Conservation (phyloP, 305 asterid genomes). For the Fraxinus angustifolia region DNA sequence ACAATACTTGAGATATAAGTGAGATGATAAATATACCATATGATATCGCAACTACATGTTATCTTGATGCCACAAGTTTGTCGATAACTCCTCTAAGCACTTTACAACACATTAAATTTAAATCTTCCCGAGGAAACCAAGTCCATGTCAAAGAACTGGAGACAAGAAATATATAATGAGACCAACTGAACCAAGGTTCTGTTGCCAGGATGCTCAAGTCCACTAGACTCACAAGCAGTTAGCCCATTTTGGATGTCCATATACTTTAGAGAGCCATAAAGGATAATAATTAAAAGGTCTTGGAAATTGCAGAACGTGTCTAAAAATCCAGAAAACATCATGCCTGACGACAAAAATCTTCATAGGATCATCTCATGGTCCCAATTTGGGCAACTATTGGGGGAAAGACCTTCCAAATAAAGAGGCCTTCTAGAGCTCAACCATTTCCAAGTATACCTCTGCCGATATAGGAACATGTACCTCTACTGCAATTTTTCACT, state of each 20-base stretch:
- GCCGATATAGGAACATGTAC: background rate
- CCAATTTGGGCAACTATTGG: background rate
- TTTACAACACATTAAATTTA: background rate
- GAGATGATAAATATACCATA: slow-evolving; percentile 5
- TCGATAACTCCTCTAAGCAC: background rate
- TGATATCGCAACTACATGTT: background rate
- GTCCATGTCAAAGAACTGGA: background rate
- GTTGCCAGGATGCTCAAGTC: background rate
- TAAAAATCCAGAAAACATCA: background rate
- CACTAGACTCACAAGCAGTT: slow-evolving; percentile 1
- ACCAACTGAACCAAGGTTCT: background rate
- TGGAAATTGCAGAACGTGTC: background rate
- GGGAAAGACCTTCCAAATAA: background rate
- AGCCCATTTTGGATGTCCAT: slow-evolving; percentile 10
- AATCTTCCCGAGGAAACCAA: slow-evolving; percentile 1
- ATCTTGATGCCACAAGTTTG: background rate
- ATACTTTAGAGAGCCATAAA: background rate
- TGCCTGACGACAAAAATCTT: background rate
- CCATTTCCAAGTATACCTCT: background rate
- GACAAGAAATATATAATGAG: background rate
- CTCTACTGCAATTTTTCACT: background rate
- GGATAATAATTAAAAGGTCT: background rate
- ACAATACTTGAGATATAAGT: slow-evolving; percentile 7
- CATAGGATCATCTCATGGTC: slow-evolving; percentile 2
- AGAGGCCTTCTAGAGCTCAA: background rate